Evolutionary conservation across 2,329 filamentous ascomycete species (phyloP).

Genomic region (Chaetothyriales sp.): DNA sequence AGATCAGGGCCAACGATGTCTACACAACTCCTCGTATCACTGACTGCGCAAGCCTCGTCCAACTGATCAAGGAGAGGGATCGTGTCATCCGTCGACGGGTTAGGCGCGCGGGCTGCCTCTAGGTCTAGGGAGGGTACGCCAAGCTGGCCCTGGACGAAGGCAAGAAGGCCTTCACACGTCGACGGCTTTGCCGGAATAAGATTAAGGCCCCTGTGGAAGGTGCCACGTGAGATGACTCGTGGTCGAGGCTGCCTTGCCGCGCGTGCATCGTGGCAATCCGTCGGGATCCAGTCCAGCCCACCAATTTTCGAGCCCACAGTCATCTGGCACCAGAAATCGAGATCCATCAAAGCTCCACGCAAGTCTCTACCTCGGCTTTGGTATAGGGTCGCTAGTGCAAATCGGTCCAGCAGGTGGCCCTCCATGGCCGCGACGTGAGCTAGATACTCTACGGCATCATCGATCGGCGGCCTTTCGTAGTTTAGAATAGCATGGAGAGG

Average conservation of each 20-base stretch:
- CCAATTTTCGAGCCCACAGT: conserved; percentile 78
- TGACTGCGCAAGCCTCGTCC: conserved; percentile 6
- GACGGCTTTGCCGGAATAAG: conserved; percentile 26
- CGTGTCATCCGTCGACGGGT: conserved; percentile 49
- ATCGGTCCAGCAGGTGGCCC: conserved; percentile 61
- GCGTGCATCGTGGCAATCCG: conserved; percentile 58
- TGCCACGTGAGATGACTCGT: conserved; percentile 67
- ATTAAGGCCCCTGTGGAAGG: conserved; percentile 68
- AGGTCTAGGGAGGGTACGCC: conserved; percentile 8
- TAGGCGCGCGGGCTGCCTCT: conserved; percentile 25
- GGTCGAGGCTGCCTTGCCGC: conserved; percentile 49
- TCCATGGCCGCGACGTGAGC: conserved; percentile 74
- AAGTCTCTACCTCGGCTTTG: conserved; percentile 57
- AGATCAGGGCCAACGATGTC: conserved; percentile 3
- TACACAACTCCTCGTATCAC: conserved; percentile 11
- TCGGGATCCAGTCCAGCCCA: conserved; percentile 80
- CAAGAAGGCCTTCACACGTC: conserved; percentile 7
- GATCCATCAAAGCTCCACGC: conserved; percentile 64
- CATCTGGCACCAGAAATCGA: conserved; percentile 96
- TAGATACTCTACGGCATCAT: conserved; percentile 65
- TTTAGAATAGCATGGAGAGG: conserved; percentile 75
- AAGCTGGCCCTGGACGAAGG: conserved; percentile 8
- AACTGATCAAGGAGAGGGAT: conserved; percentile 49
- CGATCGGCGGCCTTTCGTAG: conserved; percentile 51
- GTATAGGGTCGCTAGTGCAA: conserved; percentile 58